These are phyloP conservation scores for Cardamine occulta DNA, from an alignment of 345 rosid species.

Conservation along the genomic window DNA sequence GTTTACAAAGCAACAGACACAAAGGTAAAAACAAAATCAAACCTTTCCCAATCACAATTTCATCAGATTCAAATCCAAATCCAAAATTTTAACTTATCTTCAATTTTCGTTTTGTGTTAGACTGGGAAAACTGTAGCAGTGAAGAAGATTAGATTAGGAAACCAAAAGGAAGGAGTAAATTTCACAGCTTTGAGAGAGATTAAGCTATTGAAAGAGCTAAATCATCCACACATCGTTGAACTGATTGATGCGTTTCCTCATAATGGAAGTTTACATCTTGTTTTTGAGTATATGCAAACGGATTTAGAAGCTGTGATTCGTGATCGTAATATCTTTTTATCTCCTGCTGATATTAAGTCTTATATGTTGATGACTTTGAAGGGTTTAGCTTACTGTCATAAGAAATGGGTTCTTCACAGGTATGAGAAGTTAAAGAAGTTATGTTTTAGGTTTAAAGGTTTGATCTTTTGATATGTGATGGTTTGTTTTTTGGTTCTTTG, in stretches of 20 bases:
- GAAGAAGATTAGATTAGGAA: slow-evolving; percentile 64
- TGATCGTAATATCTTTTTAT: slow-evolving; percentile 58
- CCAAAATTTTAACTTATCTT: background rate
- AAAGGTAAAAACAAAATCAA: slow-evolving; percentile 40
- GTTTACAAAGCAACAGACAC: slow-evolving; percentile 68
- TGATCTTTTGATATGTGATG: background rate
- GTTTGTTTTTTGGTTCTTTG: background rate
- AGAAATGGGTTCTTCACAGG: slow-evolving; percentile 72
- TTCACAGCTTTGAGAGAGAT: slow-evolving; percentile 68
- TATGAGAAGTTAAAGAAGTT: background rate
- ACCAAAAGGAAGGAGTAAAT: slow-evolving; percentile 68
- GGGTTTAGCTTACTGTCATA: slow-evolving; percentile 61
- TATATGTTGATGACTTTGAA: slow-evolving; percentile 63
- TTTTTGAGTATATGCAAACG: slow-evolving; percentile 69
- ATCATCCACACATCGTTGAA: slow-evolving; percentile 58
- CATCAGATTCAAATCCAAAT: background rate
- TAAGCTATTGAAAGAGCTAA: slow-evolving; percentile 61
- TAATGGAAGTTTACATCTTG: slow-evolving; percentile 62
- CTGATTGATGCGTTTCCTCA: slow-evolving; percentile 66
- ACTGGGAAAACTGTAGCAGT: slow-evolving; percentile 63
- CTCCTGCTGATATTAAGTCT: slow-evolving; percentile 64
- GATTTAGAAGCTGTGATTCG: slow-evolving; percentile 73
- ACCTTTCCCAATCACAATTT: background rate
- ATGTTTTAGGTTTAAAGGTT: background rate
- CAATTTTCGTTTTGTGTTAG: slow-evolving; percentile 26